phyloP scores from a whole-genome alignment of 192 early-diverging fungal genomes.

The Spizellomyces sp. region DNA sequence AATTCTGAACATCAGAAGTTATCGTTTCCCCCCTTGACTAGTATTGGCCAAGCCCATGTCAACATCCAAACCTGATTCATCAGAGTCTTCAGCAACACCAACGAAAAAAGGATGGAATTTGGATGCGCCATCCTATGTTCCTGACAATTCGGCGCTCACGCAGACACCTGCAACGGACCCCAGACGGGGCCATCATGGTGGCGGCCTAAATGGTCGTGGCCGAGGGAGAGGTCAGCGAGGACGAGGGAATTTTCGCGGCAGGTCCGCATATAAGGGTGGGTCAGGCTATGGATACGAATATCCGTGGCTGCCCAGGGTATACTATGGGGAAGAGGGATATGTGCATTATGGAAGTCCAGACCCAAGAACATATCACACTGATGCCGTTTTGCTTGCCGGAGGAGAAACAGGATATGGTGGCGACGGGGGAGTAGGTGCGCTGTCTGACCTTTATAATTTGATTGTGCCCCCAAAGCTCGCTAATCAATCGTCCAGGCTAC shows the following conservation, averaged over 20 bases:
- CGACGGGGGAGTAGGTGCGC: not conserved
- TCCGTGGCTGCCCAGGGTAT: not conserved
- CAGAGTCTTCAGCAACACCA: too few species aligned
- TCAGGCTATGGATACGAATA: slow-evolving; percentile 5
- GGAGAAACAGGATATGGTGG: not conserved
- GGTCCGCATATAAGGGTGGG: not conserved
- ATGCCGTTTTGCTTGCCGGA: not conserved
- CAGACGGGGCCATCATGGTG: not conserved
- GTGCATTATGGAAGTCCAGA: too few species aligned
- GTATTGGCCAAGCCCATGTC: too few species aligned
- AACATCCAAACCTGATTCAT: too few species aligned
- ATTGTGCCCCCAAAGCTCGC: not conserved
- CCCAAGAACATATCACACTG: too few species aligned
- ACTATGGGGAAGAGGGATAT: too few species aligned
- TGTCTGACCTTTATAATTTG: not conserved
- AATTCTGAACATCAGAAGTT: too few species aligned
- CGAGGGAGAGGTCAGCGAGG: not conserved
- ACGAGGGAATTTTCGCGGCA: not conserved
- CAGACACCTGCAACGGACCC: not conserved
- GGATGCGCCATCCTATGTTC: slow-evolving; percentile 17
- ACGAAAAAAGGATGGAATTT: slow-evolving; percentile 15
- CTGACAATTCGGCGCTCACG: slow-evolving; percentile 2
- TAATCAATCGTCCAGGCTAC: not conserved
- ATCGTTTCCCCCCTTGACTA: too few species aligned
- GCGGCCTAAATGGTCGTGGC: not conserved